Conservation (phyloP, 2,329 filamentous ascomycete species). For the Endothia cerciana region DNA sequence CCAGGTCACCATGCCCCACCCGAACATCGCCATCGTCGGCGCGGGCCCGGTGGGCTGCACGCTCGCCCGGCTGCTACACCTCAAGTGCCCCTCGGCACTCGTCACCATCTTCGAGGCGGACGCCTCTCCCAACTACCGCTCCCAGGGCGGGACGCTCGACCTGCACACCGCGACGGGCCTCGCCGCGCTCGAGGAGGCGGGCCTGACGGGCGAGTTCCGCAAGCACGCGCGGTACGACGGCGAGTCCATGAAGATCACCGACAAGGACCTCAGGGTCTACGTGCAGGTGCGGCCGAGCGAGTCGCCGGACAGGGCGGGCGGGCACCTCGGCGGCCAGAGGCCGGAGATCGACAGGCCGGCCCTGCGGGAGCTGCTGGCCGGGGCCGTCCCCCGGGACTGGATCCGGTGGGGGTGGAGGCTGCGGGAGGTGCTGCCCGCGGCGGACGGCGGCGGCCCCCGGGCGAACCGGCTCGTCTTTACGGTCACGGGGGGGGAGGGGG, state of each 20-base stretch:
- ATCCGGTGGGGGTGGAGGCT: slow-evolving; percentile 53
- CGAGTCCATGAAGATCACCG: slow-evolving; percentile 52
- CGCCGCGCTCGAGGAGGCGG: slow-evolving; percentile 53
- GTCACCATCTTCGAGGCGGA: slow-evolving; percentile 57
- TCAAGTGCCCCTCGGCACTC: slow-evolving; percentile 44
- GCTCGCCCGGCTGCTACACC: slow-evolving; percentile 55
- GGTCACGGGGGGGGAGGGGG: background rate
- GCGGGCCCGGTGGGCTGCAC: slow-evolving; percentile 54
- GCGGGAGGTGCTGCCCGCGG: slow-evolving; percentile 40
- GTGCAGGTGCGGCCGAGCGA: slow-evolving; percentile 37
- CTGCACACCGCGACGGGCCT: slow-evolving; percentile 57
- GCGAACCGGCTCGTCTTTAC: slow-evolving; percentile 43
- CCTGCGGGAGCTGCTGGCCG: slow-evolving; percentile 49
- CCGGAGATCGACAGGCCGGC: slow-evolving; percentile 58
- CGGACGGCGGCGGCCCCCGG: slow-evolving; percentile 30
- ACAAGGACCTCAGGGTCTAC: slow-evolving; percentile 44
- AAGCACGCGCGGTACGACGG: slow-evolving; percentile 55
- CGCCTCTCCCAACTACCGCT: slow-evolving; percentile 46
- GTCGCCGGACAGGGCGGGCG: slow-evolving; percentile 35
- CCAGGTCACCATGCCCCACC: slow-evolving; percentile 30
- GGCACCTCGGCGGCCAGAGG: slow-evolving; percentile 36
- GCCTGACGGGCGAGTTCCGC: slow-evolving; percentile 54
- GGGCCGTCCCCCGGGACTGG: slow-evolving; percentile 48
- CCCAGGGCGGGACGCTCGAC: slow-evolving; percentile 58
- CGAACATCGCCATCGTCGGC: slow-evolving; percentile 52